These are phyloP conservation scores for Cyberlindnera mycetangii DNA, from an alignment of 805 yeast genomes.

Conservation along the genomic window DNA sequence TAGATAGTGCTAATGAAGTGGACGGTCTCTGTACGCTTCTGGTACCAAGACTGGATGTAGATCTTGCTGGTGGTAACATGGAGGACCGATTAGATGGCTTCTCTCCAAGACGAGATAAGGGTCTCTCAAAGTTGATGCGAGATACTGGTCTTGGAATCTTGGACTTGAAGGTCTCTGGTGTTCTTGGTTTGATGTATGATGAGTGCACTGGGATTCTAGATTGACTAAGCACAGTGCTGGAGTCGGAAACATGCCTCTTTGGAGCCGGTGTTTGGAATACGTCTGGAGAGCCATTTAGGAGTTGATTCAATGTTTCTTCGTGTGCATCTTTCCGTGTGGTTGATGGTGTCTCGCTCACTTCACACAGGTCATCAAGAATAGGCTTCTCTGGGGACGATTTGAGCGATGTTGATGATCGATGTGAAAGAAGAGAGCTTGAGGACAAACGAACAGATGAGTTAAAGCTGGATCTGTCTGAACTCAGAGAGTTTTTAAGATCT, in stretches of 20 bases:
- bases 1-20: slow-evolving; percentile 20
- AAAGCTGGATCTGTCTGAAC: slow-evolving; percentile 5
- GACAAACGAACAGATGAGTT: slow-evolving; percentile 6
- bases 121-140: slow-evolving; percentile 16
- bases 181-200: slow-evolving; percentile 3
- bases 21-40: slow-evolving; percentile 16
- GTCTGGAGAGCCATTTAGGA: slow-evolving; percentile 7
- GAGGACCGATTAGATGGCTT: slow-evolving; percentile 2
- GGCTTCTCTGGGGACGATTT: slow-evolving; percentile 4
- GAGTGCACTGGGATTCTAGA: slow-evolving; percentile 15
- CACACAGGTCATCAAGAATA: not conserved
- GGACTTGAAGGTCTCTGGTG: slow-evolving; percentile 14
- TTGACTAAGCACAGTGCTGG: slow-evolving; percentile 6
- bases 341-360: not conserved
- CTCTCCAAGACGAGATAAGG: slow-evolving; percentile 8
- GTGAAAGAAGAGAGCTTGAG: slow-evolving; percentile 5
- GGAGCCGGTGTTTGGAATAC: slow-evolving; percentile 22
- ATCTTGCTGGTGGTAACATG: slow-evolving; percentile 4
- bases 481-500: slow-evolving; percentile 15
- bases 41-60: slow-evolving; percentile 17
- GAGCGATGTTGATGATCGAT: slow-evolving; percentile 1
- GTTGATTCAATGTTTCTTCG: slow-evolving; percentile 12
- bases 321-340: slow-evolving; percentile 10
- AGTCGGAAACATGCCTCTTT: slow-evolving; percentile 12
- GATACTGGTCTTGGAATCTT: slow-evolving; percentile 27